These are phyloP conservation scores for Setomelanomma holmii DNA, from an alignment of 2,329 filamentous ascomycete species.

Conservation along the genomic window DNA sequence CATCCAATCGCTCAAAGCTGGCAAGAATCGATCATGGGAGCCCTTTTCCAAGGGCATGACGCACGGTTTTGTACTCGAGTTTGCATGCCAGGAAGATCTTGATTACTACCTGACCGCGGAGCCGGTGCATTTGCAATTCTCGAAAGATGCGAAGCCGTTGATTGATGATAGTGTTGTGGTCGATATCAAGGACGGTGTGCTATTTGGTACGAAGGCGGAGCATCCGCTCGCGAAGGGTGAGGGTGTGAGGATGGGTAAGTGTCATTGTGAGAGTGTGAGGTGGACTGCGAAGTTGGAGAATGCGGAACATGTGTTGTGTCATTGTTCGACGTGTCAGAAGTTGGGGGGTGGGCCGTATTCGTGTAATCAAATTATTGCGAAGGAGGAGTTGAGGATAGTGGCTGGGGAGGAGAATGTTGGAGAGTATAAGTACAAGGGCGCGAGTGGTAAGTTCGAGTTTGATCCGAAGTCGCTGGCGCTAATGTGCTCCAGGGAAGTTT, in stretches of 20 bases:
- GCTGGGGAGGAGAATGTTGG: conserved; percentile 30
- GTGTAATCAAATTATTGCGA: conserved; percentile 46
- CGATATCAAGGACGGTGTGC: conserved; percentile 42
- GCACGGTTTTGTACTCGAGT: conserved; percentile 46
- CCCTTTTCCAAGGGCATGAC: conserved; percentile 43
- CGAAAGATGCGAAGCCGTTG: conserved; percentile 31
- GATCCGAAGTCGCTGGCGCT: neutral
- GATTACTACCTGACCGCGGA: conserved; percentile 44
- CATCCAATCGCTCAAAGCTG: conserved; percentile 41
- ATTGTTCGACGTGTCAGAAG: conserved; percentile 47
- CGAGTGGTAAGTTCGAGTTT: conserved; percentile 26
- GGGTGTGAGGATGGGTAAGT: conserved; percentile 30
- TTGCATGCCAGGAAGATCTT: conserved; percentile 42
- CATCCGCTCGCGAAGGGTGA: conserved; percentile 19
- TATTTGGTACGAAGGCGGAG: conserved; percentile 37
- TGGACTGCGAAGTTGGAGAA: conserved; percentile 34
- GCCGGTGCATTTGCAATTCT: conserved; percentile 40
- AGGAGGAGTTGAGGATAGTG: conserved; percentile 33
- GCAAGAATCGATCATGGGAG: conserved; percentile 46
- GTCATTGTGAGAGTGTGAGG: conserved; percentile 40
- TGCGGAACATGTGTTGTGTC: conserved; percentile 45
- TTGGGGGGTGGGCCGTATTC: conserved; percentile 45
- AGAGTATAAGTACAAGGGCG: conserved; percentile 42
- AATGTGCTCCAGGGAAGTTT: conserved; percentile 31
- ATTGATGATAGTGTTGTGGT: conserved; percentile 44